phyloP scores from a whole-genome alignment of 768 basidiomycete species.

The Mycena sanguinolenta region DNA sequence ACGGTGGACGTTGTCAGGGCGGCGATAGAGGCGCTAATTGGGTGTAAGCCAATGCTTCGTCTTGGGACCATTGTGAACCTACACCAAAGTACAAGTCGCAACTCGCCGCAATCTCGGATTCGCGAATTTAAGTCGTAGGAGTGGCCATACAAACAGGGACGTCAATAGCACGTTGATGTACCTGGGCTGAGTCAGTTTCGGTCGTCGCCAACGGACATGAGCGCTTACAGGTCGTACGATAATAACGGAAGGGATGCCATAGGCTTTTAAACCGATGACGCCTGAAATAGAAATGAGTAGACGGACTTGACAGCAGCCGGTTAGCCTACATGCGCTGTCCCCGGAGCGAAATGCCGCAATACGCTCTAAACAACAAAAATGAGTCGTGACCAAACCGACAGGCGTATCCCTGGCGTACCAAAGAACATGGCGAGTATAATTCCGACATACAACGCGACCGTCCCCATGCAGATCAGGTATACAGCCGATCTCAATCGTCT shows the following conservation, averaged over 20 bases:
- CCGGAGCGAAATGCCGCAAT: slow-evolving; percentile 50
- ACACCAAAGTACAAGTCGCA: slow-evolving; percentile 59
- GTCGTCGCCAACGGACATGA: background rate
- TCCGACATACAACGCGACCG: slow-evolving; percentile 53
- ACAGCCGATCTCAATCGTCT: slow-evolving; percentile 54
- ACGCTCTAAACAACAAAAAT: slow-evolving; percentile 47
- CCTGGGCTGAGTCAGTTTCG: background rate
- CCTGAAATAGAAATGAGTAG: background rate
- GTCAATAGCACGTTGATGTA: slow-evolving; percentile 55
- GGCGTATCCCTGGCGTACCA: slow-evolving; percentile 43
- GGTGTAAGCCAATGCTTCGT: background rate
- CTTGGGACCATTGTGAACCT: background rate
- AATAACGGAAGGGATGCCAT: slow-evolving; percentile 59
- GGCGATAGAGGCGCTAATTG: slow-evolving; percentile 58
- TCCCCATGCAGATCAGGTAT: slow-evolving; percentile 56
- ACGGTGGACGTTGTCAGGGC: slow-evolving; percentile 65
- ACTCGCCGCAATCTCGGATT: slow-evolving; percentile 51
- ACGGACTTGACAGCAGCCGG: background rate
- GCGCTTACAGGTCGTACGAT: slow-evolving; percentile 59
- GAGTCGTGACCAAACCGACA: background rate
- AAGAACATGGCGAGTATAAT: slow-evolving; percentile 55
- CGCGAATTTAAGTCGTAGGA: slow-evolving; percentile 47
- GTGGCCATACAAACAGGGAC: slow-evolving; percentile 61
- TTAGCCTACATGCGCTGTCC: slow-evolving; percentile 50
- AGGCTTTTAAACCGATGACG: slow-evolving; percentile 60